Percentiles rank a stretch among this genome's conserved stretches.
phyloP scores from a whole-genome alignment of 2,329 filamentous ascomycete genomes.

The Penicillium sp. region DNA sequence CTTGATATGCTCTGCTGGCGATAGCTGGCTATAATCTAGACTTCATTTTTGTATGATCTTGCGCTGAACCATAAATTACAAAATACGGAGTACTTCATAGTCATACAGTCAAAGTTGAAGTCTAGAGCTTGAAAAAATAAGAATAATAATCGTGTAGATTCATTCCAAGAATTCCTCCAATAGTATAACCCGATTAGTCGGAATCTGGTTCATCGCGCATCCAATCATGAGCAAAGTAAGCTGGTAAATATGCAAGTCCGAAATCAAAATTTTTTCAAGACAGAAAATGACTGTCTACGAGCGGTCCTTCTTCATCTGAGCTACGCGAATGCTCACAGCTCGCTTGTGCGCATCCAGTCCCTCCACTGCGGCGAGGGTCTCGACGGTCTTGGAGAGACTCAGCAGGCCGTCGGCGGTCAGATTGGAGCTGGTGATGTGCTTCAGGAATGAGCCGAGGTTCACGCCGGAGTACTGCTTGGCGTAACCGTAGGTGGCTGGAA shows the following conservation, averaged over 20 bases:
- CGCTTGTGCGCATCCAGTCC: conserved; percentile 87
- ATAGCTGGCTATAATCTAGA: neutral
- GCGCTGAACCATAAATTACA: too few relatives aligned
- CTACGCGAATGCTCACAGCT: conserved; percentile 61
- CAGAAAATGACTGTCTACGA: conserved; percentile 10
- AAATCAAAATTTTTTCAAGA: neutral
- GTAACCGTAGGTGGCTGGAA: conserved; percentile 85
- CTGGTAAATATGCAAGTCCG: conserved; percentile 11
- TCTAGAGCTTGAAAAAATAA: too few relatives aligned
- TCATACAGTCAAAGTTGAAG: too few relatives aligned
- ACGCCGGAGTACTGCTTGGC: conserved; percentile 98
- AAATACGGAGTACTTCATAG: too few relatives aligned
- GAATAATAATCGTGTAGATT: too few relatives aligned
- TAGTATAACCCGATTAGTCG: too few relatives aligned
- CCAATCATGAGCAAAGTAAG: conserved; percentile 16
- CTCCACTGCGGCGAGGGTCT: conserved; percentile 91
- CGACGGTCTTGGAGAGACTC: conserved; percentile 83
- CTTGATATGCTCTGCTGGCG: conserved; percentile 3
- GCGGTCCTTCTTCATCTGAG: conserved; percentile 34
- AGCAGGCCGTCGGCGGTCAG: conserved; percentile 76
- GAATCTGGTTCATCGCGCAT: conserved; percentile 19
- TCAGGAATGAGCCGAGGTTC: conserved; percentile 91
- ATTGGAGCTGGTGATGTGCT: conserved; percentile 94
- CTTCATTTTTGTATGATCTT: neutral
- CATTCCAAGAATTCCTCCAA: too few relatives aligned